Evolutionary conservation across 2,329 filamentous ascomycete genomes (phyloP).

Genomic region (Claviceps arundinis): DNA sequence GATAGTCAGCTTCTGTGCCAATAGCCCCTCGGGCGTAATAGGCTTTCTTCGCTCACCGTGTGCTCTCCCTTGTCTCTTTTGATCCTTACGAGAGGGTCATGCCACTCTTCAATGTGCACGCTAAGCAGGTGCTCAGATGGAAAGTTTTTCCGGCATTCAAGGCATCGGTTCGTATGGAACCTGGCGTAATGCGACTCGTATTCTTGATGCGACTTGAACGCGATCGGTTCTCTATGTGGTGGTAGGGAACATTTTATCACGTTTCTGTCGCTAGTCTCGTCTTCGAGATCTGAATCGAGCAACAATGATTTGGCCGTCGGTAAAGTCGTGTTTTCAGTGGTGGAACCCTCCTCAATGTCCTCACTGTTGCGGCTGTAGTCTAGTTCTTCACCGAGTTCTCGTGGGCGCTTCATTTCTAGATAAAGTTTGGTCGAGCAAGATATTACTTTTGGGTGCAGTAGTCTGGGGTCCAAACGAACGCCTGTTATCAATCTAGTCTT

Average conservation of each 20-base stretch:
- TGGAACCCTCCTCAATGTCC: conserved; percentile 7
- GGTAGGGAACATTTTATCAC: conserved; percentile 70
- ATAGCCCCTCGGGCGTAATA: background rate
- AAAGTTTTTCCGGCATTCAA: conserved; percentile 76
- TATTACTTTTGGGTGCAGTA: conserved; percentile 6
- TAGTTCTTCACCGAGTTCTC: conserved; percentile 39
- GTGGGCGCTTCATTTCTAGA: conserved; percentile 47
- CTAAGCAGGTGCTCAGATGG: conserved; percentile 69
- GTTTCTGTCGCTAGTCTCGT: conserved; percentile 24
- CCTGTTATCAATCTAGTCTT: background rate
- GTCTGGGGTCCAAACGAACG: background rate
- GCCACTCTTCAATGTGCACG: conserved; percentile 81
- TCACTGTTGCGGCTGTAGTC: conserved; percentile 14
- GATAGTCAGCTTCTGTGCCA: background rate
- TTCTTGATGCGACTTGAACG: conserved; percentile 62
- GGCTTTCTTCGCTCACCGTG: conserved; percentile 45
- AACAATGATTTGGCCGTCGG: conserved; percentile 43
- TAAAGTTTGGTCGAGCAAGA: conserved; percentile 2
- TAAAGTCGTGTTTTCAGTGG: conserved; percentile 7
- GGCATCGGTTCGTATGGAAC: conserved; percentile 70
- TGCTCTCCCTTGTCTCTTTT: conserved; percentile 71
- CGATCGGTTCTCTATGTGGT: conserved; percentile 57
- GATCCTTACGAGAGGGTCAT: conserved; percentile 66
- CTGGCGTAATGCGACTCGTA: conserved; percentile 82
- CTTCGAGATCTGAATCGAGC: conserved; percentile 34